Percentiles rank a stretch among this genome's conserved stretches.
Evolutionary conservation across 306 rosid genomes (phyloP).

Genomic region (Malus sieversii): DNA sequence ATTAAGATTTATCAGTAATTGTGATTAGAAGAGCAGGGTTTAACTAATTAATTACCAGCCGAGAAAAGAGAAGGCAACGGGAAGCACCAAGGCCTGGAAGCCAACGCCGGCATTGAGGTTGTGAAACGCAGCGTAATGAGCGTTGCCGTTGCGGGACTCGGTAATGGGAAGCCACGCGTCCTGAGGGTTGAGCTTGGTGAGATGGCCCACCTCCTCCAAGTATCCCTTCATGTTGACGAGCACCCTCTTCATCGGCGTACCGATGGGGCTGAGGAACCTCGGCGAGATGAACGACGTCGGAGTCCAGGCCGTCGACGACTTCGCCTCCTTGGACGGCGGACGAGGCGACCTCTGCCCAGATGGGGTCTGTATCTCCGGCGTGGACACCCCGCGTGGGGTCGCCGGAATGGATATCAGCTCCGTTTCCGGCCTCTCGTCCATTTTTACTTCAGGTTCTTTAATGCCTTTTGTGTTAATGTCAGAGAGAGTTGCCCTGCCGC

Average conservation of each 20-base stretch:
- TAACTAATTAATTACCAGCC: slow-evolving; percentile 58
- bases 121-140: slow-evolving; percentile 95
- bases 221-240: slow-evolving; percentile 90
- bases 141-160: slow-evolving; percentile 92
- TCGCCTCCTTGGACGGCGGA: slow-evolving; percentile 68
- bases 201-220: slow-evolving; percentile 92
- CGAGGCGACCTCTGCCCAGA: slow-evolving; percentile 89
- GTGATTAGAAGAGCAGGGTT: not conserved
- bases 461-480: not conserved
- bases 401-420: slow-evolving; percentile 96
- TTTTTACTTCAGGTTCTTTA: not conserved
- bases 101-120: slow-evolving; percentile 99
- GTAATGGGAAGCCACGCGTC: slow-evolving; percentile 99
- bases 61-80: slow-evolving; percentile 89
- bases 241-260: slow-evolving; percentile 96
- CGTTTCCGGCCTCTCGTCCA: slow-evolving; percentile 96
- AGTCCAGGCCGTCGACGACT: slow-evolving; percentile 89
- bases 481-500: not conserved
- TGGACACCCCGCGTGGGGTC: slow-evolving; percentile 74
- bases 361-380: slow-evolving; percentile 89
- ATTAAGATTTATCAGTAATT: not conserved
- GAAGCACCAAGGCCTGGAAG: slow-evolving; percentile 84
- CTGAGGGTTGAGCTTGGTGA: slow-evolving; percentile 93
- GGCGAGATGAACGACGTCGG: slow-evolving; percentile 95
- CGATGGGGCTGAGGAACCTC: slow-evolving; percentile 94